Percentiles rank a stretch among this genome's conserved stretches.
Evolutionary conservation across 352 stramenopile species (phyloP).

Genomic region (Phytophthora rubi): DNA sequence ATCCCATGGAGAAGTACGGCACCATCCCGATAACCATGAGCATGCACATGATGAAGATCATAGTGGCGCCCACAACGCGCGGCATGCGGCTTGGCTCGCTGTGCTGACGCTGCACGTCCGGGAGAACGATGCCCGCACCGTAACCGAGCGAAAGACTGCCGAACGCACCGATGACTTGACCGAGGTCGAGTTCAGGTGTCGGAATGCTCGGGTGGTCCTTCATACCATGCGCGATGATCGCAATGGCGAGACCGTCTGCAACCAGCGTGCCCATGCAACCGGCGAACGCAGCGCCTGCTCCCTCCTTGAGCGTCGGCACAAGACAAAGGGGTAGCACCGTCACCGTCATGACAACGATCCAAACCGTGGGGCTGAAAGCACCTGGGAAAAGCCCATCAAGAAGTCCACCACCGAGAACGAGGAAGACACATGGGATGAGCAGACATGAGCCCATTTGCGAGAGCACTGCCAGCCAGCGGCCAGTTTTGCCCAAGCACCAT

Average conservation of each 20-base stretch:
- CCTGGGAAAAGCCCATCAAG: constrained; percentile 58
- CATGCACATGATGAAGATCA: constrained; percentile 54
- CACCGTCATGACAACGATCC: constrained; percentile 69
- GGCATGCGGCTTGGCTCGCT: constrained; percentile 35
- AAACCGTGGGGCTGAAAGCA: constrained; percentile 49
- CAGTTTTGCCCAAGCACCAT: constrained; percentile 54
- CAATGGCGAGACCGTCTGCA: constrained; percentile 56
- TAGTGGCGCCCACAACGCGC: constrained; percentile 50
- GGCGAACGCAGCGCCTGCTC: constrained; percentile 51
- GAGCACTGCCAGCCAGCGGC: constrained; percentile 51
- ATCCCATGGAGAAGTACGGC: constrained; percentile 44
- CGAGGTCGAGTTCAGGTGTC: constrained; percentile 44
- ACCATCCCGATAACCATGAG: constrained; percentile 51
- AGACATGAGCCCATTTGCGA: constrained; percentile 63
- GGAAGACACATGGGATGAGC: constrained; percentile 35
- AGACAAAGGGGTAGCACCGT: constrained; percentile 48
- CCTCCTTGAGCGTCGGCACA: constrained; percentile 50
- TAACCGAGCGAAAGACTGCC: constrained; percentile 68
- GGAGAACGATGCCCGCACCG: constrained; percentile 39
- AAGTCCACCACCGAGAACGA: constrained; percentile 34
- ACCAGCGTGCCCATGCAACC: constrained; percentile 61
- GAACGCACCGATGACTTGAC: constrained; percentile 55
- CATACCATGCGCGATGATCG: constrained; percentile 57
- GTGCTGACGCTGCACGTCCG: constrained; percentile 33
- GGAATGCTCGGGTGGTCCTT: constrained; percentile 49